Evolutionary conservation across 2,329 filamentous ascomycete species (phyloP).

Genomic region (Hymenoscyphus linearis): DNA sequence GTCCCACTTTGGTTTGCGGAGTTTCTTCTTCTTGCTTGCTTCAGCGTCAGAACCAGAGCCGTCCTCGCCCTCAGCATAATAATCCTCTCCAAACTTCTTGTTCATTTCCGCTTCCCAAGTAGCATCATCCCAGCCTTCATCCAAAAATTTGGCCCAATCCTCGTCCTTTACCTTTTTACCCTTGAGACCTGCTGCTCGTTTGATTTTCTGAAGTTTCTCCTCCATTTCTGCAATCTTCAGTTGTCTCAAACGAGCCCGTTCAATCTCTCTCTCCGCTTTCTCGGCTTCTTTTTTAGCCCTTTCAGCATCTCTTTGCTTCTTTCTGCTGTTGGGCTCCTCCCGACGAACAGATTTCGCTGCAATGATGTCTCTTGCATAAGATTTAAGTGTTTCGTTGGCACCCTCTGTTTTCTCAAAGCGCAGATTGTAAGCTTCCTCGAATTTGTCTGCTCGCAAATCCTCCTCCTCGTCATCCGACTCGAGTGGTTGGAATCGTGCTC

Average conservation of each 20-base stretch:
- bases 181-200: conserved; percentile 75
- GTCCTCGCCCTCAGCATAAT: conserved; percentile 69
- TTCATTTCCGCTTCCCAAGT: conserved; percentile 90
- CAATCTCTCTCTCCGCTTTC: conserved; percentile 69
- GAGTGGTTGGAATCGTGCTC: conserved; percentile 69
- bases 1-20: conserved; percentile 87
- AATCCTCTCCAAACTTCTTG: conserved; percentile 81
- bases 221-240: conserved; percentile 89
- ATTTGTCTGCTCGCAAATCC: conserved; percentile 71
- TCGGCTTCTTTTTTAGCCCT: conserved; percentile 72
- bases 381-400: conserved; percentile 80
- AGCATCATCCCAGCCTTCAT: conserved; percentile 83
- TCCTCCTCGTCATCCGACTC: conserved; percentile 81
- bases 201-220: conserved; percentile 80
- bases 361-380: conserved; percentile 82
- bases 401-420: conserved; percentile 89
- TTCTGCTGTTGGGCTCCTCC: conserved; percentile 71
- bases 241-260: conserved; percentile 77
- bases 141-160: conserved; percentile 79
- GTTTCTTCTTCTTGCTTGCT: conserved; percentile 48
- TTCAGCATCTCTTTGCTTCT: conserved; percentile 74
- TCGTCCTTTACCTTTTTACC: conserved; percentile 65
- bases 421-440: conserved; percentile 91
- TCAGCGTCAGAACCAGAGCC: conserved; percentile 57
- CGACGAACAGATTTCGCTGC: conserved; percentile 78